A percentile compares a stretch with the other conserved stretches of the same genome.
phyloP scores from a whole-genome alignment of 225 moss, liverwort and hornwort genomes.

The Polytrichum commune region DNA sequence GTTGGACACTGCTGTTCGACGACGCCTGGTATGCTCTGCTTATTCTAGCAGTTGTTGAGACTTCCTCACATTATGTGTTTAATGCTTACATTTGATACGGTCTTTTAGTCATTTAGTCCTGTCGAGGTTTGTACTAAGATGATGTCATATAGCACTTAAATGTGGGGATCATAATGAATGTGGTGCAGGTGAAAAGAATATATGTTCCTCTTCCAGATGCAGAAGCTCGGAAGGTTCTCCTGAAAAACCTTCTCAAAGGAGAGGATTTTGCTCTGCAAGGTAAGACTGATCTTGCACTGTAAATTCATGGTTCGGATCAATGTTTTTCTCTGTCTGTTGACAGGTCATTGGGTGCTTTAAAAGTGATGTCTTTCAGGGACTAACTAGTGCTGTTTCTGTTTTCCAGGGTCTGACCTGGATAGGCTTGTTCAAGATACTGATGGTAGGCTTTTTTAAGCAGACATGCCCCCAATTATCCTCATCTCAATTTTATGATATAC shows the following conservation, averaged over 20 bases:
- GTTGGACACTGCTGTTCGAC: slow-evolving; percentile 84
- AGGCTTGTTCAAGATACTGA: slow-evolving; percentile 82
- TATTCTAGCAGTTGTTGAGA: no score
- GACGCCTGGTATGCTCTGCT: slow-evolving; percentile 59
- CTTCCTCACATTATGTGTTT: no score
- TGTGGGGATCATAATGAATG: neutral
- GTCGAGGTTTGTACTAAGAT: neutral
- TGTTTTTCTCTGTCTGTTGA: no score
- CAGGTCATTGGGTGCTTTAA: no score
- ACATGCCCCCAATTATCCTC: no score
- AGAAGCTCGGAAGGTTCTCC: slow-evolving; percentile 67
- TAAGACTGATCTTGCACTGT: slow-evolving; percentile 9
- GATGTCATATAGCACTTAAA: neutral
- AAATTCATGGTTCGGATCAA: neutral
- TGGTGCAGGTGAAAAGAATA: slow-evolving; percentile 77
- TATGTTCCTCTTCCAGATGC: slow-evolving; percentile 88
- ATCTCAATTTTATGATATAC: no score
- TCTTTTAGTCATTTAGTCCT: no score
- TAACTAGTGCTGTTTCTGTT: slow-evolving; percentile 13
- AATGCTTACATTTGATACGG: no score
- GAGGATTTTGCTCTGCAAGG: slow-evolving; percentile 81
- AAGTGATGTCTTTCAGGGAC: neutral
- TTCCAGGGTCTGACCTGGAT: slow-evolving; percentile 74
- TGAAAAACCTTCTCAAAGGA: slow-evolving; percentile 77
- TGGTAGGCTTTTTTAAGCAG: slow-evolving; percentile 30